Conservation (phyloP, 2,329 filamentous ascomycete species). For the Penicillium sp. region DNA sequence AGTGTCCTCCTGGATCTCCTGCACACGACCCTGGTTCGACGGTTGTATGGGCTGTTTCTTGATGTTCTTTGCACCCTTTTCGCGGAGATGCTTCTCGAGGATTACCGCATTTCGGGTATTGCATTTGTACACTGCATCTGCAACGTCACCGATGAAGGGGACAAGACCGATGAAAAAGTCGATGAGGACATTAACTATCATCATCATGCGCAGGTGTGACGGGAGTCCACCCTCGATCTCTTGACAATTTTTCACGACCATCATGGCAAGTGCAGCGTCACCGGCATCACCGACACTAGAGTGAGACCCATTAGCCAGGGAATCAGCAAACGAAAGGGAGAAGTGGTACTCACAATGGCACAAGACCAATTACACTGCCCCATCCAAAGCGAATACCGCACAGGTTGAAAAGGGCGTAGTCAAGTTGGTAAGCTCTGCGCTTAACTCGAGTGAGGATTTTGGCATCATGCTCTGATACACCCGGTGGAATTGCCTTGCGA, state of each 20-base stretch:
- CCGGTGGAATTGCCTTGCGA: constrained; percentile 76
- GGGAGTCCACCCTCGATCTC: constrained; percentile 70
- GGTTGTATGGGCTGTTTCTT: constrained; percentile 21
- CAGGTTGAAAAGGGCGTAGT: constrained; percentile 76
- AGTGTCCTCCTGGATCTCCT: constrained; percentile 4
- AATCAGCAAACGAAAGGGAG: neutral
- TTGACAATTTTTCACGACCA: constrained; percentile 67
- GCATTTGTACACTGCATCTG: constrained; percentile 46
- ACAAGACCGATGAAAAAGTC: constrained; percentile 48
- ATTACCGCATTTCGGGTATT: constrained; percentile 46
- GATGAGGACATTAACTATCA: constrained; percentile 70
- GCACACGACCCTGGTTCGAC: neutral
- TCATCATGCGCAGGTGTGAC: constrained; percentile 55
- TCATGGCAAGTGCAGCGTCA: constrained; percentile 67
- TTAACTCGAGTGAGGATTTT: constrained; percentile 81
- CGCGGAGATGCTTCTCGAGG: constrained; percentile 42
- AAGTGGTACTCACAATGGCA: constrained; percentile 64
- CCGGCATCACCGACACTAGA: constrained; percentile 66
- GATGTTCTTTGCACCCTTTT: constrained; percentile 36
- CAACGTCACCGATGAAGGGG: constrained; percentile 48
- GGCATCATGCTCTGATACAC: constrained; percentile 76
- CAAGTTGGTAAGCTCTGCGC: constrained; percentile 75
- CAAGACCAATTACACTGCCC: constrained; percentile 75
- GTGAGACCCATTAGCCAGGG: constrained; percentile 4
- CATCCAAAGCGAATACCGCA: constrained; percentile 82